phyloP scores from a whole-genome alignment of 441 rosid genomes.

The Sinapis alba region DNA sequence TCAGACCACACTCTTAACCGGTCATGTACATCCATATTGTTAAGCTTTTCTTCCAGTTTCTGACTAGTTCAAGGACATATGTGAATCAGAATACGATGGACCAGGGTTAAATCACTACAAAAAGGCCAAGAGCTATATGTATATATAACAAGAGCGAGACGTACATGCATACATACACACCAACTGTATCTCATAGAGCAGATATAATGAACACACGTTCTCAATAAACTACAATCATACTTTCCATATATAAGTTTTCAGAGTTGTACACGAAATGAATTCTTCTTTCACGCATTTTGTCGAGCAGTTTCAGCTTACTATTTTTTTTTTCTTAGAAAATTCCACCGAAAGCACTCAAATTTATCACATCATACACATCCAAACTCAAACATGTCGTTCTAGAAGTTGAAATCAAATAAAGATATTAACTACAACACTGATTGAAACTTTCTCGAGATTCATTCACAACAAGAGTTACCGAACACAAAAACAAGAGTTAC shows the following conservation, averaged over 20 bases:
- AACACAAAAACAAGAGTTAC: not conserved
- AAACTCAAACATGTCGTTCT: not conserved
- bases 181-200: not conserved
- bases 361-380: not conserved
- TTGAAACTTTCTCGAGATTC: not conserved
- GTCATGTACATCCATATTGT: slow-evolving; percentile 56
- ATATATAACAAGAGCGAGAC: too few species aligned
- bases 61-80: too few species aligned
- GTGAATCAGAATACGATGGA: too few species aligned
- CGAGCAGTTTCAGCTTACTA: slow-evolving; percentile 11
- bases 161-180: too few species aligned
- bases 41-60: too few species aligned
- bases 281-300: slow-evolving; percentile 8
- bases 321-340: not conserved
- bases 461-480: too few species aligned
- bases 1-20: slow-evolving; percentile 70
- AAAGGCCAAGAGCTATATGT: too few species aligned
- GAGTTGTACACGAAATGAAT: not conserved
- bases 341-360: not conserved
- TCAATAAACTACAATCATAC: not conserved
- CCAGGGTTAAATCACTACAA: too few species aligned
- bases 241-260: not conserved
- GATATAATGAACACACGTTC: not conserved
- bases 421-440: not conserved
- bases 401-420: not conserved